phyloP scores from a whole-genome alignment of 176 grass and related monocot genomes.

The Phragmites australis region DNA sequence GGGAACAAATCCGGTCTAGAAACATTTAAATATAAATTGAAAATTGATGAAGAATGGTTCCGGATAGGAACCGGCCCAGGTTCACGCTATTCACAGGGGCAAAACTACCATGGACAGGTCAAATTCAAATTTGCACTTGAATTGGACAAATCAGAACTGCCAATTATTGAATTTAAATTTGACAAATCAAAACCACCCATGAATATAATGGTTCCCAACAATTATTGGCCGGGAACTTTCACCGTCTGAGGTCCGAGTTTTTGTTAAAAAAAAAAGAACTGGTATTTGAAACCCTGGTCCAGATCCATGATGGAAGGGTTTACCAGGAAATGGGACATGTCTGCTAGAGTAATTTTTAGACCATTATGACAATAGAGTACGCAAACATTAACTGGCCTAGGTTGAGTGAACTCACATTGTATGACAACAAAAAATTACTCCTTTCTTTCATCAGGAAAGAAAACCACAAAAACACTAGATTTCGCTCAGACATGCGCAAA shows the following conservation, averaged over 20 bases:
- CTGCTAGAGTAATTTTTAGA: neutral
- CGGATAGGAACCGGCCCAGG: neutral
- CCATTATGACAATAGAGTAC: conserved; percentile 7
- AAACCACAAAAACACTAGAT: neutral
- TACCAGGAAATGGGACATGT: neutral
- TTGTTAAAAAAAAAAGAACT: neutral
- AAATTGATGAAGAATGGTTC: neutral
- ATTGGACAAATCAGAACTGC: neutral
- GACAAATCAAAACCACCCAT: neutral
- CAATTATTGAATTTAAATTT: neutral
- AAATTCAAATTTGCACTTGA: neutral
- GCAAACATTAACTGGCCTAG: neutral
- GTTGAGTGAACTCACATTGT: neutral
- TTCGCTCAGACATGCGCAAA: conserved; percentile 3
- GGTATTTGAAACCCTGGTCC: neutral
- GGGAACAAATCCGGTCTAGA: neutral
- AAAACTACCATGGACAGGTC: neutral
- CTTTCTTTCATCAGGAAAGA: neutral
- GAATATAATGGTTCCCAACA: neutral
- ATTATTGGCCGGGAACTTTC: neutral
- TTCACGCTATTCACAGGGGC: neutral
- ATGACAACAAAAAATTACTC: neutral
- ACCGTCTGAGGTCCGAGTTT: neutral
- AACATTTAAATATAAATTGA: neutral
- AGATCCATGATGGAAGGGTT: neutral